Conservation (phyloP, 2,329 filamentous ascomycete genomes). For the Colletotrichum euphorbiae region DNA sequence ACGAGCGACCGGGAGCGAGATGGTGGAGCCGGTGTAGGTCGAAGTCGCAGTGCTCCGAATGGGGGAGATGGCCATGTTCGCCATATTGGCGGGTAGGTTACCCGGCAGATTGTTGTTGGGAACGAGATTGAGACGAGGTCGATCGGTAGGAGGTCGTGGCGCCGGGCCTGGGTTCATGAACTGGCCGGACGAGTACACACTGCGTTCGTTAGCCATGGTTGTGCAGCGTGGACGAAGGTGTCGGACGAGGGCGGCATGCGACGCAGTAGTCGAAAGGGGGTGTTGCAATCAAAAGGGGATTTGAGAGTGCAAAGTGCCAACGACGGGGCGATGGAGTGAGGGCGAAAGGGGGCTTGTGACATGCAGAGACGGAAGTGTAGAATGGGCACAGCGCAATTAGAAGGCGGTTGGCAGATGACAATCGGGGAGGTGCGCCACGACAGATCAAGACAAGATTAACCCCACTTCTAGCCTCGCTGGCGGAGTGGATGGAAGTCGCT, state of each 20-base stretch:
- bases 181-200: constrained; percentile 70
- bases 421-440: constrained; percentile 35
- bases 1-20: constrained; percentile 76
- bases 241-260: constrained; percentile 33
- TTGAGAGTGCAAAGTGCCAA: neutral
- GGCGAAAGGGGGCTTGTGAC: constrained; percentile 26
- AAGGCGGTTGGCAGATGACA: constrained; percentile 38
- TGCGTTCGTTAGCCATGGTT: constrained; percentile 50
- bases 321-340: constrained; percentile 8
- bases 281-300: constrained; percentile 9
- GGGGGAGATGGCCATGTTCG: constrained; percentile 80
- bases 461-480: constrained; percentile 44
- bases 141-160: constrained; percentile 86
- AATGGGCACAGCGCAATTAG: constrained; percentile 37
- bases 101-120: constrained; percentile 79
- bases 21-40: constrained; percentile 77
- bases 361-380: constrained; percentile 25
- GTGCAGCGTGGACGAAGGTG: constrained; percentile 35
- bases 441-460: constrained; percentile 41
- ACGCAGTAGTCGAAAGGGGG: constrained; percentile 9
- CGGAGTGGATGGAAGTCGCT: constrained; percentile 25
- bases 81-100: constrained; percentile 81
- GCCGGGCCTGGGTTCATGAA: constrained; percentile 99
- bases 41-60: constrained; percentile 74
- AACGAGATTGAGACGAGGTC: constrained; percentile 83